Evolutionary conservation across 345 rosid genomes (phyloP).

Genomic region (Luvunga scandens): DNA sequence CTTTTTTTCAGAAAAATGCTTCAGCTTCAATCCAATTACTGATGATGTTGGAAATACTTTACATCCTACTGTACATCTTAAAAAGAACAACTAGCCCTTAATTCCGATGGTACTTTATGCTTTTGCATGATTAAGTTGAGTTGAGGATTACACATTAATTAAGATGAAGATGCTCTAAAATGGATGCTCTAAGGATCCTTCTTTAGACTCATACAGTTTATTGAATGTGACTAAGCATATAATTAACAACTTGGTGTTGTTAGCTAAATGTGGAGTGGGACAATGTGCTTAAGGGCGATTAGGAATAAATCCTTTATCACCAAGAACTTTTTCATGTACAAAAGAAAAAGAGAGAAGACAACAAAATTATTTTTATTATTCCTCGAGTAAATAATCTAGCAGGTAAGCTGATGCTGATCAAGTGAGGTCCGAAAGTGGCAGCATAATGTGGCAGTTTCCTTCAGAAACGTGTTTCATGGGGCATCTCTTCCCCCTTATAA

Average conservation of each 20-base stretch:
- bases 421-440: neutral
- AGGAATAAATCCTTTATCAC: neutral
- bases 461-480: neutral
- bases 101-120: neutral
- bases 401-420: too few relatives aligned
- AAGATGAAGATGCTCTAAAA: neutral
- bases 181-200: neutral
- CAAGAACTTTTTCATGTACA: neutral
- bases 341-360: neutral
- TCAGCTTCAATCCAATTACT: neutral
- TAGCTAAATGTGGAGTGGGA: neutral
- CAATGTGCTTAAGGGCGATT: neutral
- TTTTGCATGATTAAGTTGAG: neutral
- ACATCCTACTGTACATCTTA: neutral
- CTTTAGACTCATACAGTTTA: neutral
- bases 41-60: neutral
- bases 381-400: too few relatives aligned
- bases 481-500: neutral
- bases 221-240: neutral
- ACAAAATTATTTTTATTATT: too few relatives aligned
- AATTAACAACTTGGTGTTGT: neutral
- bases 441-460: neutral
- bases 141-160: neutral
- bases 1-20: neutral
- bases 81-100: neutral